A percentile compares a stretch with the other conserved stretches of the same genome.
These are phyloP conservation scores for Zygosaccharomyces rouxii DNA, from an alignment of 805 yeast genomes.

Conservation along the genomic window DNA sequence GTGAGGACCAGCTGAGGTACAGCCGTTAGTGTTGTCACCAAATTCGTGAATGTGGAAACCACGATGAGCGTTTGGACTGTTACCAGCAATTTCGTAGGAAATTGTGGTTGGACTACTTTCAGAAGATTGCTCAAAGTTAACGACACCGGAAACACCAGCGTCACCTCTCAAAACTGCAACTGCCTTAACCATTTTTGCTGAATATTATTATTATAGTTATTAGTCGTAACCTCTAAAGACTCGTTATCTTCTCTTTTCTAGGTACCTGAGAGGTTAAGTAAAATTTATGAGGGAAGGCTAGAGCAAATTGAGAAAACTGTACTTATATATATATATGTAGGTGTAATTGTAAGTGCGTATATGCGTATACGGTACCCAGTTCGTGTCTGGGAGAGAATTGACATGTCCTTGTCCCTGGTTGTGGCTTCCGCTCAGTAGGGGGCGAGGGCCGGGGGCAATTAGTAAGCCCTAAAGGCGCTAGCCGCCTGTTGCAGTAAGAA, in stretches of 20 bases:
- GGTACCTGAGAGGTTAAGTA: background rate
- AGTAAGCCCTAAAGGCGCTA: too few species aligned
- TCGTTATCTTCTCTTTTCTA: background rate
- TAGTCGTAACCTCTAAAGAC: constrained; percentile 1
- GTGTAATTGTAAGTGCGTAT: background rate
- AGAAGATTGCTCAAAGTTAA: constrained; percentile 76
- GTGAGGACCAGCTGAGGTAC: constrained; percentile 98
- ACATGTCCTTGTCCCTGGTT: too few species aligned
- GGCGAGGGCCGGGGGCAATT: too few species aligned
- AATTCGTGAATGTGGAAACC: constrained; percentile 98
- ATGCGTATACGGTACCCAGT: too few species aligned
- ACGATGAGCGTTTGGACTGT: constrained; percentile 79
- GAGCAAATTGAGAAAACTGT: constrained; percentile 5
- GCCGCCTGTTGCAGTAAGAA: too few species aligned
- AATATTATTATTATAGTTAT: background rate
- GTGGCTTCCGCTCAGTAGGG: too few species aligned
- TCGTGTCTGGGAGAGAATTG: too few species aligned
- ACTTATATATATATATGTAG: background rate
- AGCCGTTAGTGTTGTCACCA: constrained; percentile 95
- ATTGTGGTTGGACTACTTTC: constrained; percentile 82
- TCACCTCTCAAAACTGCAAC: constrained; percentile 98
- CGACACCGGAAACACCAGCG: constrained; percentile 81
- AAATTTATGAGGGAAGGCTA: background rate
- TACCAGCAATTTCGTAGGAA: constrained; percentile 85
- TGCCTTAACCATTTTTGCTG: constrained; percentile 36